Percentiles rank a stretch among this genome's conserved stretches.
Conservation (phyloP, 225 moss, liverwort and hornwort genomes). For the Pseudoscleropodium purum region DNA sequence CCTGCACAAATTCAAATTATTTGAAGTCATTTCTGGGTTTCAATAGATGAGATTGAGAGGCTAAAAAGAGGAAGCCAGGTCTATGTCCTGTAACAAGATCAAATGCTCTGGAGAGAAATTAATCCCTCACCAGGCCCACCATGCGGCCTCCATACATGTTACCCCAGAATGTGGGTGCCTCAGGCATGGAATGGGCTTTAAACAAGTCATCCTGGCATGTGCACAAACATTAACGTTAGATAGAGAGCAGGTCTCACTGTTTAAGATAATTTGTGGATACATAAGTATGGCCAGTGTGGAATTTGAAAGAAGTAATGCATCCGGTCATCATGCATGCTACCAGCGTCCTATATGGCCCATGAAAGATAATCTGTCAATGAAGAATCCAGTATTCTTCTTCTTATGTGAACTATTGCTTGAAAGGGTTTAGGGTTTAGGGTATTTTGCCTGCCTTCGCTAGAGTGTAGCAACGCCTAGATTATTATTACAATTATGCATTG, state of each 20-base stretch:
- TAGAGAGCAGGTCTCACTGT: neutral
- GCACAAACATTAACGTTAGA: neutral
- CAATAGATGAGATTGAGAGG: neutral
- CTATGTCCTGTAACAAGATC: neutral
- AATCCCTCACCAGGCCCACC: conserved; percentile 23
- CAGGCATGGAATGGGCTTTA: conserved; percentile 10
- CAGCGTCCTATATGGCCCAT: neutral
- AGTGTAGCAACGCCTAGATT: neutral
- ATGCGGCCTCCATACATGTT: conserved; percentile 43
- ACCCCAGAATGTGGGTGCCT: conserved; percentile 28
- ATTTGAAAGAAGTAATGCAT: neutral
- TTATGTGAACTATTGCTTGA: neutral
- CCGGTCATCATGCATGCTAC: neutral
- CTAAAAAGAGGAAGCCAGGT: neutral
- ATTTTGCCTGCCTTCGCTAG: neutral
- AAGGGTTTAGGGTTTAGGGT: neutral
- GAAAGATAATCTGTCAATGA: neutral
- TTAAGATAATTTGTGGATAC: neutral
- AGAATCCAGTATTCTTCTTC: neutral
- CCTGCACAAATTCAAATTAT: conserved; percentile 16
- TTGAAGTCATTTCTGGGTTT: neutral
- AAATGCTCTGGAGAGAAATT: neutral
- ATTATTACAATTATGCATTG: neutral
- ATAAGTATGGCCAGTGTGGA: neutral
- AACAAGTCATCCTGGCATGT: conserved; percentile 27